Conservation (phyloP, 2,329 filamentous ascomycete genomes). For the Alternaria hordeiaustralica region DNA sequence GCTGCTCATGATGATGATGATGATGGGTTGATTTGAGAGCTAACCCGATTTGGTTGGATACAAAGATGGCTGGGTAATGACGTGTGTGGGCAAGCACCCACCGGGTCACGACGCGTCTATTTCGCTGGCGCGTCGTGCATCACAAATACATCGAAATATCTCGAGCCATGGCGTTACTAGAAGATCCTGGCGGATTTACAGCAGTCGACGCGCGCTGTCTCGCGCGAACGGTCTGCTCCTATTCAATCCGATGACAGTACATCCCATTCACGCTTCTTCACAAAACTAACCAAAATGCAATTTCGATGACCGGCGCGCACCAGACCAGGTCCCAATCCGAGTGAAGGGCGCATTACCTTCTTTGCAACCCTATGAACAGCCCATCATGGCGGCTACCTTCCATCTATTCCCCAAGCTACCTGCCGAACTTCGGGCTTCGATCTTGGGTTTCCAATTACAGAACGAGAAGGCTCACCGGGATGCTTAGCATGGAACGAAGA, state of each 20-base stretch:
- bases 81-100: neutral
- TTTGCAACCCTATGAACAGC: neutral
- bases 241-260: neutral
- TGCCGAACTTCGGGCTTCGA: slow-evolving; percentile 5
- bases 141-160: neutral
- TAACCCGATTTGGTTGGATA: neutral
- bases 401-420: neutral
- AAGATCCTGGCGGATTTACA: neutral
- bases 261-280: neutral
- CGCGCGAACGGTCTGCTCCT: neutral
- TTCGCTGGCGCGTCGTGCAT: neutral
- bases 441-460: neutral
- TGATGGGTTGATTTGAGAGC: neutral
- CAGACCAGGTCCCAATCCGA: neutral
- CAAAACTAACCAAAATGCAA: neutral
- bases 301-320: neutral
- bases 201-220: neutral
- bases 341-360: neutral
- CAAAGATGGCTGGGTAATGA: neutral
- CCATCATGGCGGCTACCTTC: neutral
- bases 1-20: neutral
- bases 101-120: neutral
- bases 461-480: neutral
- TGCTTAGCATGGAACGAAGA: neutral
- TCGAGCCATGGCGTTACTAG: neutral